Conservation (phyloP, 139 green algal species). For the Limnomonas spitsbergensis region DNA sequence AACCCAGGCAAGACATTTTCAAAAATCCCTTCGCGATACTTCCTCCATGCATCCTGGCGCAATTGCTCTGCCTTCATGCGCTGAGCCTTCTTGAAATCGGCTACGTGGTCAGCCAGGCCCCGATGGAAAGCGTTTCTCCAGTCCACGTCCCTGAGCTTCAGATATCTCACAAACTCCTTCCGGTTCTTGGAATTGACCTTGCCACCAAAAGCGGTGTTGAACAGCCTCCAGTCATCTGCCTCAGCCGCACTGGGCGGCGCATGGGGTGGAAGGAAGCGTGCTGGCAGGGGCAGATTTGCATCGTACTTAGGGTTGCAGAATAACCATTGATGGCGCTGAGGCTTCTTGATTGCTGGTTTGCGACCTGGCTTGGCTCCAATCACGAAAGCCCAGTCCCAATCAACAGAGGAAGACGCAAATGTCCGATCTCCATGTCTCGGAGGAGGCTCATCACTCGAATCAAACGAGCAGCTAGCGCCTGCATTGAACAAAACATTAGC, state of each 20-base stretch:
- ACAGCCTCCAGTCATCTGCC: conserved; percentile 26
- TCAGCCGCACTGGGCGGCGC: conserved; percentile 19
- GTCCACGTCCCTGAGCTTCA: conserved; percentile 35
- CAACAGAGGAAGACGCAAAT: conserved; percentile 10
- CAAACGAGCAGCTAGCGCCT: too few relatives aligned
- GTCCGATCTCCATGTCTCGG: too few relatives aligned
- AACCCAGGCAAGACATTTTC: neutral
- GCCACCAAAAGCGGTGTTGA: neutral
- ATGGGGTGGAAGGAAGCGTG: conserved; percentile 32
- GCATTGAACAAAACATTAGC: too few relatives aligned
- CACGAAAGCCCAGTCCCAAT: conserved; percentile 41
- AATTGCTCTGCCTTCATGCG: neutral
- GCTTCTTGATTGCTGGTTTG: conserved; percentile 50
- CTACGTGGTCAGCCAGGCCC: conserved; percentile 25
- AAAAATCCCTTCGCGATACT: conserved; percentile 4
- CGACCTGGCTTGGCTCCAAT: conserved; percentile 22
- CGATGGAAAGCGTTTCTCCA: conserved; percentile 44
- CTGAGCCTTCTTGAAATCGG: conserved; percentile 6
- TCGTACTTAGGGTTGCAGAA: conserved; percentile 51
- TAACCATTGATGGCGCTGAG: conserved; percentile 48
- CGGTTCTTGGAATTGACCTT: neutral
- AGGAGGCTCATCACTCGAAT: too few relatives aligned
- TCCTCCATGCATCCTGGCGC: conserved; percentile 8
- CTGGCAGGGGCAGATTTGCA: conserved; percentile 22
- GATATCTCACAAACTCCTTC: conserved; percentile 18